Conservation (phyloP, 1,284 basidiomycete genomes). For the Heterobasidion annosum region DNA sequence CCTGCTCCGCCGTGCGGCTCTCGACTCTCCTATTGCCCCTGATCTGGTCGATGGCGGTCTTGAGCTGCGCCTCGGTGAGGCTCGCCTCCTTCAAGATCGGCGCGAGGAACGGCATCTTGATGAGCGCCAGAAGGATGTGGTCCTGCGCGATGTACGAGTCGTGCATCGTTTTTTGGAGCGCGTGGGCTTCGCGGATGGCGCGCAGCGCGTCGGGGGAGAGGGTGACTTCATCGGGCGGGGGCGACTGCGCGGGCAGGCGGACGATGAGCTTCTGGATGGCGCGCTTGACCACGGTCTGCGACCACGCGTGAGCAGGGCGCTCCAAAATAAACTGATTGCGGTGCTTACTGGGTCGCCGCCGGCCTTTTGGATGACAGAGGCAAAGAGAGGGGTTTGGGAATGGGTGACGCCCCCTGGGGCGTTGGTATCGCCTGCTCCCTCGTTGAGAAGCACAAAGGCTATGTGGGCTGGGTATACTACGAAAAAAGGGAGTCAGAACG, state of each 20-base stretch:
- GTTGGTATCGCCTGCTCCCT: slow-evolving; percentile 30
- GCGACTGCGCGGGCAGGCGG: slow-evolving; percentile 76
- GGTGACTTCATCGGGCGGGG: slow-evolving; percentile 74
- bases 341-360: slow-evolving; percentile 66
- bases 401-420: slow-evolving; percentile 20
- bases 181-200: slow-evolving; percentile 75
- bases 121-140: slow-evolving; percentile 60
- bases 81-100: slow-evolving; percentile 67
- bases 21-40: slow-evolving; percentile 80
- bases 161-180: slow-evolving; percentile 80
- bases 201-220: slow-evolving; percentile 56
- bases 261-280: slow-evolving; percentile 63
- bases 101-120: slow-evolving; percentile 64
- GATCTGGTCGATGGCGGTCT: slow-evolving; percentile 73
- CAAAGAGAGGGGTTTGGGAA: slow-evolving; percentile 45
- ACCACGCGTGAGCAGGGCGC: not conserved
- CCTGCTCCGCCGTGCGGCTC: slow-evolving; percentile 74
- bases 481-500: slow-evolving; percentile 2
- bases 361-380: slow-evolving; percentile 67
- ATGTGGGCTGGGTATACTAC: slow-evolving; percentile 71
- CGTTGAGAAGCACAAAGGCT: slow-evolving; percentile 68
- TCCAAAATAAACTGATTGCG: not conserved
- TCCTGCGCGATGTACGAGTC: slow-evolving; percentile 94
- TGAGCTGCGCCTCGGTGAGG: slow-evolving; percentile 66
- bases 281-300: slow-evolving; percentile 48